Percentiles rank a stretch among this genome's conserved stretches.
These are phyloP conservation scores for Ogataea saltuana DNA, from an alignment of 805 yeast genomes.

Conservation along the genomic window DNA sequence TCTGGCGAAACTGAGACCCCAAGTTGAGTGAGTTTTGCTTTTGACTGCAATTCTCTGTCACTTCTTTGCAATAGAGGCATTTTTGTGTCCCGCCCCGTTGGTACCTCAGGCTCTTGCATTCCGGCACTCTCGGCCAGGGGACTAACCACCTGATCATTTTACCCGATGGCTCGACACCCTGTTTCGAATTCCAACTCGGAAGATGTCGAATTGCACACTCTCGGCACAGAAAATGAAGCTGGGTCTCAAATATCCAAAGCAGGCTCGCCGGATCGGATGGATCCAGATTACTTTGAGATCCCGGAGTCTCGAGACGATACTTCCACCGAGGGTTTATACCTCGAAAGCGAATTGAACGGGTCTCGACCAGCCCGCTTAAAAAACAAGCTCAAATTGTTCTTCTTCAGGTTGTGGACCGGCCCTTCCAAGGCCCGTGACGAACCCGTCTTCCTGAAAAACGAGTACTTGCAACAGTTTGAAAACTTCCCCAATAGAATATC, in stretches of 20 bases:
- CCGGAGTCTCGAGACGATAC: slow-evolving; percentile 5
- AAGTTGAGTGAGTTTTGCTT: background rate
- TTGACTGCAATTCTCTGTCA: too few species aligned
- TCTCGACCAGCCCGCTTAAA: background rate
- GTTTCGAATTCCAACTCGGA: background rate
- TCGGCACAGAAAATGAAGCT: too few species aligned
- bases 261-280: background rate
- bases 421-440: slow-evolving; percentile 45
- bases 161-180: background rate
- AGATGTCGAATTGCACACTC: background rate
- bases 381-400: slow-evolving; percentile 10
- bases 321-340: background rate
- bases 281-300: slow-evolving; percentile 1
- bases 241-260: background rate
- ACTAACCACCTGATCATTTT: too few species aligned
- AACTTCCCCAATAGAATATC: slow-evolving; percentile 43
- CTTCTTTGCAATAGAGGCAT: too few species aligned
- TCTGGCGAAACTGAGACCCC: background rate
- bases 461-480: slow-evolving; percentile 38
- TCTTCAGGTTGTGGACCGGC: slow-evolving; percentile 51
- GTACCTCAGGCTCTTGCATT: too few species aligned
- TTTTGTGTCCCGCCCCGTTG: too few species aligned
- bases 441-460: slow-evolving; percentile 42
- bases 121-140: too few species aligned
- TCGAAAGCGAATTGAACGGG: slow-evolving; percentile 3